Percentiles rank a stretch among this genome's conserved stretches.
Evolutionary conservation across 1,284 basidiomycete genomes (phyloP).

Genomic region (Microbotryum silenes-acaulis): DNA sequence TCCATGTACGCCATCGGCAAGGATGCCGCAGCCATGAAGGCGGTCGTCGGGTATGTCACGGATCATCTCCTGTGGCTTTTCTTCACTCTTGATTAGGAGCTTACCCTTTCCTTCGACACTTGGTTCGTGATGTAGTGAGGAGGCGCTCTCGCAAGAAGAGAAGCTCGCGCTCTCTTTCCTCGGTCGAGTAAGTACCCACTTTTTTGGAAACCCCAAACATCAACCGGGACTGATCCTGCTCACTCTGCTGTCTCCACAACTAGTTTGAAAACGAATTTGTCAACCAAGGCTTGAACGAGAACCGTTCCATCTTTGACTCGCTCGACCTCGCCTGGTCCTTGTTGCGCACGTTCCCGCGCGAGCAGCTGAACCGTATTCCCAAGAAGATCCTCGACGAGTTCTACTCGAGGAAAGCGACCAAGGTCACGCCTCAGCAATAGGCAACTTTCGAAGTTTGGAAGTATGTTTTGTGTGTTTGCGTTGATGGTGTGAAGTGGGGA

Average conservation of each 20-base stretch:
- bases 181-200: constrained; percentile 50
- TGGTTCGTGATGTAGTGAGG: constrained; percentile 50
- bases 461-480: too few species aligned
- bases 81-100: too few species aligned
- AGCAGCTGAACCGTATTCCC: constrained; percentile 30
- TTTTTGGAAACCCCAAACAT: not conserved
- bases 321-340: constrained; percentile 96
- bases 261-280: constrained; percentile 86
- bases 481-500: too few species aligned
- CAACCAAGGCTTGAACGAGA: constrained; percentile 90
- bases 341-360: constrained; percentile 97
- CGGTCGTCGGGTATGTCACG: constrained; percentile 66
- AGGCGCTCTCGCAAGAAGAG: constrained; percentile 88
- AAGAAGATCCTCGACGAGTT: constrained; percentile 71
- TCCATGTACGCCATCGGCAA: constrained; percentile 96
- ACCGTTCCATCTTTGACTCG: constrained; percentile 93
- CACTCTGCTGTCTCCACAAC: not conserved
- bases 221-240: not conserved
- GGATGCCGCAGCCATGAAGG: constrained; percentile 98
- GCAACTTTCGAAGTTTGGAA: too few species aligned
- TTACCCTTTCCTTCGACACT: too few species aligned
- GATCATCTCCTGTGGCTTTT: too few species aligned
- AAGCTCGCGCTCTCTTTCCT: constrained; percentile 88
- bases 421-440: constrained; percentile 5
- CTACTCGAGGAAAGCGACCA: constrained; percentile 62